phyloP scores from a whole-genome alignment of 352 stramenopile species.

The Phytophthora aleatoria region DNA sequence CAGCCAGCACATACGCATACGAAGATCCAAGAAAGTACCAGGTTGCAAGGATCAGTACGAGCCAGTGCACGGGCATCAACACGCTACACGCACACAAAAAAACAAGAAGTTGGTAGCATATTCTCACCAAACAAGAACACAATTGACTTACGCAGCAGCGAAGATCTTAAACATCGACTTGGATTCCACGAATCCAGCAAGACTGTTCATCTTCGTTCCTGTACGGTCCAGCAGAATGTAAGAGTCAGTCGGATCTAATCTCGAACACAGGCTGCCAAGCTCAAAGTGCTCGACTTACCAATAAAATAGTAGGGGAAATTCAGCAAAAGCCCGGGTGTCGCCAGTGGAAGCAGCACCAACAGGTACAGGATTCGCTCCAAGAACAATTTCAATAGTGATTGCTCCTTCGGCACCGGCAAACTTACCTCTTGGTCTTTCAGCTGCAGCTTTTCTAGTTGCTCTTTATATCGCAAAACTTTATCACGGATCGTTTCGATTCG shows the following conservation, averaged over 20 bases:
- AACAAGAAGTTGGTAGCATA: constrained; percentile 11
- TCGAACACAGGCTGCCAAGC: neutral
- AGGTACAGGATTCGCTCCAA: constrained; percentile 71
- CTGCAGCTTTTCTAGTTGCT: constrained; percentile 56
- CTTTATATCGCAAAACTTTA: constrained; percentile 69
- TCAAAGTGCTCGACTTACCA: constrained; percentile 37
- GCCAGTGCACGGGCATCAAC: constrained; percentile 70
- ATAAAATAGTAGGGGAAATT: constrained; percentile 85
- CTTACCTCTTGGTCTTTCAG: constrained; percentile 79
- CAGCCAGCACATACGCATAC: constrained; percentile 63
- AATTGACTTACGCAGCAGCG: constrained; percentile 49
- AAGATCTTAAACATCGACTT: constrained; percentile 88
- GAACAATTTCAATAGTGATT: constrained; percentile 66
- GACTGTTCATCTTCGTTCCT: constrained; percentile 74
- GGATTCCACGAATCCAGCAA: constrained; percentile 73
- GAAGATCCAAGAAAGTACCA: constrained; percentile 60
- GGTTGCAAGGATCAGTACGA: constrained; percentile 58
- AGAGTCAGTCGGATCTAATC: neutral
- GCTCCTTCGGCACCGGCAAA: constrained; percentile 46
- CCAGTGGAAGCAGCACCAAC: constrained; percentile 70
- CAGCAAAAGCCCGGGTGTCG: constrained; percentile 65
- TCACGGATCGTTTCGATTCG: constrained; percentile 39
- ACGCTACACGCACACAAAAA: constrained; percentile 39
- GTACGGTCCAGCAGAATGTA: neutral
- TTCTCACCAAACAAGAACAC: neutral